phyloP scores from a whole-genome alignment of 192 early-diverging fungal species.

The Podila clonocystis region DNA sequence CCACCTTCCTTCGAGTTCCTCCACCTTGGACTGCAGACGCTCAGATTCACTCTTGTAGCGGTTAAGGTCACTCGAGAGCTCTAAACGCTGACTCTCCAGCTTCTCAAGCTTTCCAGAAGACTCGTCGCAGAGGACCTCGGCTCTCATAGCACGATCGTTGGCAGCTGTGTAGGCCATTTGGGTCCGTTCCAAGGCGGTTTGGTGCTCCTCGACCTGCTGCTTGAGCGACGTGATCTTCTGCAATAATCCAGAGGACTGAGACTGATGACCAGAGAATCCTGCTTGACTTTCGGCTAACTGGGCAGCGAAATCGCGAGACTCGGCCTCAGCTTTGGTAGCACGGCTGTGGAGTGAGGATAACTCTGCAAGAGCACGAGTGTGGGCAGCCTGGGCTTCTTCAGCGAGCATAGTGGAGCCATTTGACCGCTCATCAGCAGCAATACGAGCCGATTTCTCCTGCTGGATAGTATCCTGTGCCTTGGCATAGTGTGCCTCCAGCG shows the following conservation, averaged over 20 bases:
- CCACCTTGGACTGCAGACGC: conserved; percentile 45
- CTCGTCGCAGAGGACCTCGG: conserved; percentile 48
- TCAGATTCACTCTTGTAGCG: conserved; percentile 40
- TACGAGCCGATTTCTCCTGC: conserved; percentile 54
- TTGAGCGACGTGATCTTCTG: conserved; percentile 35
- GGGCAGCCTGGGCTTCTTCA: conserved; percentile 63
- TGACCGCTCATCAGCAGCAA: conserved; percentile 58
- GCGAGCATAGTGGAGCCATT: conserved; percentile 54
- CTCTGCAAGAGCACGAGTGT: conserved; percentile 57
- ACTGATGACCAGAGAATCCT: conserved; percentile 50
- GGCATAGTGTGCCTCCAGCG: conserved; percentile 30
- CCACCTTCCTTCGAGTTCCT: conserved; percentile 53
- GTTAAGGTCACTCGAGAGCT: conserved; percentile 47
- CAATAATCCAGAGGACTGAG: conserved; percentile 24
- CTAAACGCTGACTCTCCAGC: conserved; percentile 30
- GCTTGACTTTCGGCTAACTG: conserved; percentile 50
- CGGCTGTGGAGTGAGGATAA: conserved; percentile 54
- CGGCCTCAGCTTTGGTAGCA: conserved; percentile 55
- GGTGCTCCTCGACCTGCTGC: conserved; percentile 52
- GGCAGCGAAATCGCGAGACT: conserved; percentile 50
- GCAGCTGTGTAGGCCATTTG: conserved; percentile 50
- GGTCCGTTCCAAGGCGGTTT: conserved; percentile 46
- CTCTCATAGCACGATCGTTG: conserved; percentile 47
- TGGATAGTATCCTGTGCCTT: conserved; percentile 52
- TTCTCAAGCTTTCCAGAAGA: conserved; percentile 50